These are phyloP conservation scores for Penicillium capsulatum DNA, from an alignment of 2,329 filamentous ascomycete species.

Conservation along the genomic window DNA sequence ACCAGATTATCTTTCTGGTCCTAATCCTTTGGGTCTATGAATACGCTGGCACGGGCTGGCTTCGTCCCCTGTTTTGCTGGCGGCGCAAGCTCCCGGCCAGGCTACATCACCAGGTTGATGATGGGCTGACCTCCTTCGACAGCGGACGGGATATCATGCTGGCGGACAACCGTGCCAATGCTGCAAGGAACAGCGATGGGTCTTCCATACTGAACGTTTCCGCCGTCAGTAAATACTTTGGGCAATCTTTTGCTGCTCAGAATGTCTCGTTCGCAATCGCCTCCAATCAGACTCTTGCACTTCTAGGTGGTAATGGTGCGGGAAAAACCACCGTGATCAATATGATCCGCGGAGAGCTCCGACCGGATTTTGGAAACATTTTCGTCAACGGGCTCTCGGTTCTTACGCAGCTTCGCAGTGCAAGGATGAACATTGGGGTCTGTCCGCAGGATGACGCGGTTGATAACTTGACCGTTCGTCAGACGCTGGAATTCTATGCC, in stretches of 20 bases:
- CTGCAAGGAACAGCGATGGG: not conserved
- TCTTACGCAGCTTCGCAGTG: constrained; percentile 64
- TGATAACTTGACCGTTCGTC: constrained; percentile 82
- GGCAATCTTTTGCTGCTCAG: constrained; percentile 73
- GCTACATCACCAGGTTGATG: constrained; percentile 4
- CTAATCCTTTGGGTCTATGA: not conserved
- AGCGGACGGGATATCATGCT: constrained; percentile 4
- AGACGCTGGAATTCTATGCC: constrained; percentile 86
- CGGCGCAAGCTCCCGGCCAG: constrained; percentile 1
- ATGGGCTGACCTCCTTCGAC: constrained; percentile 3
- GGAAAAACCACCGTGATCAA: constrained; percentile 89
- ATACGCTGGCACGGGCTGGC: constrained; percentile 3
- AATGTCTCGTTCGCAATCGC: constrained; percentile 66
- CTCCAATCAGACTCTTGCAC: constrained; percentile 44
- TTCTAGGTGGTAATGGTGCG: constrained; percentile 86
- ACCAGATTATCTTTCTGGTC: constrained; percentile 30
- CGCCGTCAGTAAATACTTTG: constrained; percentile 76
- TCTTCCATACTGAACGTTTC: constrained; percentile 47
- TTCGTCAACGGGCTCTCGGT: constrained; percentile 76
- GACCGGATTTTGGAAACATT: constrained; percentile 70
- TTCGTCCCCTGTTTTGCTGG: constrained; percentile 1
- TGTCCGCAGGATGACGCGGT: constrained; percentile 86
- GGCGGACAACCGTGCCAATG: not conserved
- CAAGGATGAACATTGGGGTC: constrained; percentile 76
- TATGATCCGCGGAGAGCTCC: constrained; percentile 81